Base-by-base conservation (phyloP, 345 rosid species). In the Cardamine occulta region DNA sequence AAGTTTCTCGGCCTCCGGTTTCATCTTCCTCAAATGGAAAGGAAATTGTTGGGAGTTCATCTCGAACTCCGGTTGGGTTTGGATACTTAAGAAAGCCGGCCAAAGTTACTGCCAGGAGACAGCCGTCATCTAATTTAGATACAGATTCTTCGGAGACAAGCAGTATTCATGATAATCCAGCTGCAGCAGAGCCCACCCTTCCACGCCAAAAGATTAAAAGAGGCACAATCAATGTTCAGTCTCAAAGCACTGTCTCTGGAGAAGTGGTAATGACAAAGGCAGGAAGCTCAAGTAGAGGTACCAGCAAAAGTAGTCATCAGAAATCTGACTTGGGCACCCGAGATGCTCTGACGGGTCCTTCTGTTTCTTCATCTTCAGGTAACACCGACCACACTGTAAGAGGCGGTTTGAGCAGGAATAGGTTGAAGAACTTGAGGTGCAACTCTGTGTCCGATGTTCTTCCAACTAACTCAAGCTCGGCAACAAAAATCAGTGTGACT, bases 21-120 rank as follows among this genome's bases (percentile, higher is more conserved):
- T 15, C 49, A 1, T 44, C 75, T 24, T 78, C 89, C 51, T 80
- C 84, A 5, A 84, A 75, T 80, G 91, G 91, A n/a, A 90, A 90
- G 74, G 92, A 90, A 80, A 74, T 81, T 35, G 60, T 76, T 55
- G 93, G 93, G 73, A 89, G 93, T 74, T 90, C 97, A 75, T 92
- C 96, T 45, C 81, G 70, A 67, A 59, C 69, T 66, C 77, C 42
- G 1, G 58, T 44, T 60, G 77, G 64, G 65, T 66, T 59, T 72
- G 63, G 69, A 39, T 85, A 76, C 83, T 66, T 80, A 72, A 86
- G 83, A 60, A 74, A 83, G 56, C 61, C 61, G 7, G 68, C 74
- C 15, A 73, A 67, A 67, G 45, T 28, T 53, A 58, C 51, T 72
- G 60, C 24, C 13, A 80, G 53, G 67, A 87, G 79, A 72, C 86